Base-by-base conservation (phyloP, 2,329 filamentous ascomycete species). In the Penicillium olsonii region DNA sequence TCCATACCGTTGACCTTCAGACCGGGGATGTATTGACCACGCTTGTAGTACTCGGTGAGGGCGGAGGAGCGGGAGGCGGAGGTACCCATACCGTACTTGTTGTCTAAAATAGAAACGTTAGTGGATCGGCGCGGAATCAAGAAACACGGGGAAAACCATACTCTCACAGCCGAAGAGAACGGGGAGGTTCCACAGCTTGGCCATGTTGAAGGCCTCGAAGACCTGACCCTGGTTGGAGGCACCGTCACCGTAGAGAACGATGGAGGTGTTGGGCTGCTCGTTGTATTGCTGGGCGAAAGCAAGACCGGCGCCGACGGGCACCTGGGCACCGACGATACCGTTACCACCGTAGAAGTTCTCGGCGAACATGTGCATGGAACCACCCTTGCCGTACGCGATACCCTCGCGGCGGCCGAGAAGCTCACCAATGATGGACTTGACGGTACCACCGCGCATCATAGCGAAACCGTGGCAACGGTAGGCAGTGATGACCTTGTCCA, bases 1-100 rank as follows among this genome's bases (percentile, higher is more conserved):
- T 99, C 94, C 94, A 99, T 99, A 70, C 90, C 94, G 79, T 99
- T 99, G 75, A 99, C 90, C 84, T 99, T 99, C 67, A 99, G 85
- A 79, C 94, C 94, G 50, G 94, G 92, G 63, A 99, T 99, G 82
- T 97, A 99, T 80, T 99, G 94, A 62, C 94, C 94, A 78, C 94
- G 92, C 87, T 97, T 97, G 85, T 99, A 97, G 87, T 99, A 99
- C 76, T 99, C 94, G 74, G 94, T 97, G 71, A 96, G 79, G 66
- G 94, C 94, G 53, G 94, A 92, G 54, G 94, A 92, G 68, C 94
- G 91, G 76, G 87, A 87, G 62, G 94, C 92, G 54, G 94, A 88
- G 57, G 94, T 99, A 78, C 94, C 94, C 94, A 99, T 99, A 75
- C 94, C 94, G 75, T 99, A 99, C 79, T 99, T 99, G 88, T 99